phyloP scores from a whole-genome alignment of 164 flowering plant species.

The grape (Vitis vinifera) region DNA sequence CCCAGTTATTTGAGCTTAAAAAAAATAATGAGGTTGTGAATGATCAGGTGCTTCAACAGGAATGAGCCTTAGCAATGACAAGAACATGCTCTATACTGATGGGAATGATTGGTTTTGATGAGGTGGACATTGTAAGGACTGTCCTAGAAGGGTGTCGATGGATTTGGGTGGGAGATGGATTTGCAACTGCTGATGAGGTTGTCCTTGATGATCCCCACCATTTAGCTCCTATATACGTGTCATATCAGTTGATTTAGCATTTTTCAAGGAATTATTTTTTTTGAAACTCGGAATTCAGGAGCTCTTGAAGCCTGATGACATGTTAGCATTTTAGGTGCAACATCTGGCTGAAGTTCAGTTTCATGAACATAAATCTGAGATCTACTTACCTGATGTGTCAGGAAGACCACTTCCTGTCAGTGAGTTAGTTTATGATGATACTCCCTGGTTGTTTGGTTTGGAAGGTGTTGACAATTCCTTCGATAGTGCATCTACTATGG shows the following conservation, averaged over 20 bases:
- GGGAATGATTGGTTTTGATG: constrained; percentile 69
- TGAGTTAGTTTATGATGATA: constrained; percentile 49
- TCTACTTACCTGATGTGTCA: too few relatives aligned
- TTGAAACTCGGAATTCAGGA: too few relatives aligned
- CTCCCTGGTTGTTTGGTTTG: constrained; percentile 89
- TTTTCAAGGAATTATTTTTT: too few relatives aligned
- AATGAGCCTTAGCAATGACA: constrained; percentile 87
- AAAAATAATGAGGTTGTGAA: constrained; percentile 83
- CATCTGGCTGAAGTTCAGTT: too few relatives aligned
- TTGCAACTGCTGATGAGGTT: constrained; percentile 44
- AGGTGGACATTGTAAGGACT: constrained; percentile 93
- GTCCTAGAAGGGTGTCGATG: constrained; percentile 93
- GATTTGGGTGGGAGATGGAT: constrained; percentile 18
- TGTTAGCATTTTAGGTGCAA: too few relatives aligned
- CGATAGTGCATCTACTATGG: constrained; percentile 34
- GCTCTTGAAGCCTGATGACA: too few relatives aligned
- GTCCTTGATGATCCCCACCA: constrained; percentile 91
- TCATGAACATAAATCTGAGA: too few relatives aligned
- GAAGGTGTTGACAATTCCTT: constrained; percentile 42
- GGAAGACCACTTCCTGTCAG: too few relatives aligned
- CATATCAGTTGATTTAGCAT: constrained; percentile 78
- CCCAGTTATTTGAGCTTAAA: constrained; percentile 95
- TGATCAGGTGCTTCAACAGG: constrained; percentile 80
- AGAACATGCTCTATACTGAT: constrained; percentile 75
- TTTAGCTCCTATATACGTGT: constrained; percentile 95